These are phyloP conservation scores for Ascoidea asiatica DNA, from an alignment of 805 yeast species.

Conservation along the genomic window DNA sequence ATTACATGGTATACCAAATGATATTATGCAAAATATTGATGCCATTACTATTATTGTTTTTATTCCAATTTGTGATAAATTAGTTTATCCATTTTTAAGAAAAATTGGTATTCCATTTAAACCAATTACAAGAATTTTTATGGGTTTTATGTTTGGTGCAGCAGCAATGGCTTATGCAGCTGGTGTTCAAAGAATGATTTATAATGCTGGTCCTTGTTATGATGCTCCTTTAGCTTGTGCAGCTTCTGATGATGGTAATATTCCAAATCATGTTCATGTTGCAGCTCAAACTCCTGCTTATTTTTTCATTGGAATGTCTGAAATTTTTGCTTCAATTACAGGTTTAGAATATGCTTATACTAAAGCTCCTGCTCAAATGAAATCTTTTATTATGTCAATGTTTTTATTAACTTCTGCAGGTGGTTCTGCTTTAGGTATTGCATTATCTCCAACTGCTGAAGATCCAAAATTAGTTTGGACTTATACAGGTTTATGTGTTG, in stretches of 20 bases:
- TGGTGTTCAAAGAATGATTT: slow-evolving; percentile 57
- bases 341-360: slow-evolving; percentile 79
- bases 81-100: slow-evolving; percentile 42
- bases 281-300: slow-evolving; percentile 58
- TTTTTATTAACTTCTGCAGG: slow-evolving; percentile 64
- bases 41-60: slow-evolving; percentile 66
- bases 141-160: slow-evolving; percentile 56
- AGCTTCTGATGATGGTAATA: slow-evolving; percentile 17
- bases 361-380: slow-evolving; percentile 63
- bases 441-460: slow-evolving; percentile 49
- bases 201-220: slow-evolving; percentile 63
- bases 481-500: slow-evolving; percentile 47
- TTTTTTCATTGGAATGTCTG: slow-evolving; percentile 59
- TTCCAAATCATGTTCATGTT: slow-evolving; percentile 47
- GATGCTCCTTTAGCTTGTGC: slow-evolving; percentile 45
- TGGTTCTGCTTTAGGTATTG: slow-evolving; percentile 68
- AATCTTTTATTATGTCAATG: slow-evolving; percentile 44
- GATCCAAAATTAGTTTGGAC: slow-evolving; percentile 65
- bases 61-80: slow-evolving; percentile 55
- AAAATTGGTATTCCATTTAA: slow-evolving; percentile 36
- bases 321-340: slow-evolving; percentile 68
- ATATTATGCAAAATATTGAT: slow-evolving; percentile 62
- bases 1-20: slow-evolving; percentile 69
- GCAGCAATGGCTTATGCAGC: slow-evolving; percentile 66
- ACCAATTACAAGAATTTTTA: slow-evolving; percentile 60